Percentiles rank a stretch among this genome's conserved stretches.
phyloP scores from a whole-genome alignment of 1,284 basidiomycete species.

The Leccinum fallax region DNA sequence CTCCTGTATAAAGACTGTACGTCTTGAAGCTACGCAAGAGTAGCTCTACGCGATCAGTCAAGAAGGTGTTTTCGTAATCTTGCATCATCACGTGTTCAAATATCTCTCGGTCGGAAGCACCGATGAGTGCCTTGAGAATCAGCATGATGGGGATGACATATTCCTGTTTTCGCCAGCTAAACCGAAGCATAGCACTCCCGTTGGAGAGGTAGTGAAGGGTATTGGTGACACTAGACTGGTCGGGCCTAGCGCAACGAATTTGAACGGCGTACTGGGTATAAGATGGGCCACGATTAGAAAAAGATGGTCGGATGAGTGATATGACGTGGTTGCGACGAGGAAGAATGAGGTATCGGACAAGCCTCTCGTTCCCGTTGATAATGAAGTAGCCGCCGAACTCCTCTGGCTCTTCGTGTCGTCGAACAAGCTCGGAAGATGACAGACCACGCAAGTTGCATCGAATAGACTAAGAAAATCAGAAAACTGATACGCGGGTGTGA shows the following conservation, averaged over 20 bases:
- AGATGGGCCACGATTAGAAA: constrained; percentile 89
- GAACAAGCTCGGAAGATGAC: constrained; percentile 86
- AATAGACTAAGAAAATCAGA: constrained; percentile 65
- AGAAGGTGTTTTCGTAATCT: constrained; percentile 96
- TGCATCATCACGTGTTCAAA: constrained; percentile 98
- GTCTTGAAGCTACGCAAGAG: constrained; percentile 96
- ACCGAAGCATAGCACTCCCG: constrained; percentile 93
- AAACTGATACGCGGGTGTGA: constrained; percentile 1
- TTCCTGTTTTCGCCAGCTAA: constrained; percentile 98
- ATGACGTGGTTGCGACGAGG: constrained; percentile 90
- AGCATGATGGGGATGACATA: constrained; percentile 99
- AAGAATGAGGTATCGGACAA: constrained; percentile 96
- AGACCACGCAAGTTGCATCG: constrained; percentile 90
- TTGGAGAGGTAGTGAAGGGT: constrained; percentile 97
- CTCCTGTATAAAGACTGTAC: constrained; percentile 87
- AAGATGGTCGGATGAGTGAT: constrained; percentile 84
- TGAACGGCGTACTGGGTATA: constrained; percentile 95
- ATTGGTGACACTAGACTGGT: constrained; percentile 93
- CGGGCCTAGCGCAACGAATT: constrained; percentile 91
- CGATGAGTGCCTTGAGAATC: constrained; percentile 93
- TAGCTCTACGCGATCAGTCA: constrained; percentile 98
- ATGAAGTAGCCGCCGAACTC: constrained; percentile 99
- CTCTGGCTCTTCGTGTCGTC: constrained; percentile 93
- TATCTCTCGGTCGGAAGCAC: constrained; percentile 95
- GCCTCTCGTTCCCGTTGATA: constrained; percentile 98